Evolutionary conservation across 768 basidiomycete genomes (phyloP), one percentile per base, ranked within the genome.

Genomic region (Pluteus cervinus): DNA sequence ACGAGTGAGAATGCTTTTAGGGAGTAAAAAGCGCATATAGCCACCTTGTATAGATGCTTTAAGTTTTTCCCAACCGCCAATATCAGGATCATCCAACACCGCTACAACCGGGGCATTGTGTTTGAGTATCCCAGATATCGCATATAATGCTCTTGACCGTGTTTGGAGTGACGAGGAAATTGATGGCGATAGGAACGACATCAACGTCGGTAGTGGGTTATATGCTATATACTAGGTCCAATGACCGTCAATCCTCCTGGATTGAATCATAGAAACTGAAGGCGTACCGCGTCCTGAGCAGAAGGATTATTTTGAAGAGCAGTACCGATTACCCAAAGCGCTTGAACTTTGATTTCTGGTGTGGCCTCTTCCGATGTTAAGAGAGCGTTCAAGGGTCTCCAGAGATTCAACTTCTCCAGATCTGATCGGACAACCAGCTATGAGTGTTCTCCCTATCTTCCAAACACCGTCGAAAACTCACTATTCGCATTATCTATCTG

Each of bases 401-500:
- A 93, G 58, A 94, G 75, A 29, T 75, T 68, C 41, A 92, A 55
- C 42, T 77, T 81, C 41, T 73, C 71, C 4, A 93, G 63, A 66
- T 93, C 89, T 90, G 47, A n/a, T n/a, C 1, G 15, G 20, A 5
- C 20, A 18, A 34, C 15, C 7, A 22, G 7, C 18, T 4, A 30
- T 4, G 29, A 33, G 26, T 40, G 11, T 41, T 23, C 6, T 38
- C 9, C 17, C 7, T n/a, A 37, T 22, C 5, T 8, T 22, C 14
- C 24, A 34, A 16, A 12, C 12, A 44, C 28, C 12, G 11, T 21
- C 7, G 17, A 41, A n/a, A n/a, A 54, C 41, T 30, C 51, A 81
- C 90, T 75, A 53, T 90, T 93, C 0, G 91, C 90, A 55, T 94
- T 94, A 50, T 94, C 91, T 37, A 94, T 88, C 26, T 75, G 75